phyloP scores from a whole-genome alignment of 1,139 yeast genomes.

The Hansenula lynferdii region DNA sequence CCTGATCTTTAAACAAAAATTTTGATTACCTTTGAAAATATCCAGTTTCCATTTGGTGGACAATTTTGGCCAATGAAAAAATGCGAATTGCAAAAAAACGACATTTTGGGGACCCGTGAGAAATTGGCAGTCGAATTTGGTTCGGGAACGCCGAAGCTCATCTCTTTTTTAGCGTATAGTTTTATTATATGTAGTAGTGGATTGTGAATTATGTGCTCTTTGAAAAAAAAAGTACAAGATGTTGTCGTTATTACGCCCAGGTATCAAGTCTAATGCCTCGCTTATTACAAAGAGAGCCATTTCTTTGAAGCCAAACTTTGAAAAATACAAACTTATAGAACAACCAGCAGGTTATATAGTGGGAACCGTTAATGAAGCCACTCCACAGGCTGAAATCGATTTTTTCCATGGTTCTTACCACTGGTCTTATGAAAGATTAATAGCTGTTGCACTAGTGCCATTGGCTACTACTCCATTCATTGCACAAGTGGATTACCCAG shows the following conservation, averaged over 20 bases:
- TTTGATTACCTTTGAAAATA: conserved; percentile 1
- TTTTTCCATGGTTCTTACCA: conserved; percentile 78
- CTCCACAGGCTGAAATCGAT: conserved; percentile 54
- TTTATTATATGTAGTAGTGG: too few relatives aligned
- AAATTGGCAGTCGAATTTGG: neutral
- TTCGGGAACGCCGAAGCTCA: neutral
- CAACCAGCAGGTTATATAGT: conserved; percentile 66
- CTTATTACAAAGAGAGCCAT: conserved; percentile 4
- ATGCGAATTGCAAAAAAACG: conserved; percentile 18
- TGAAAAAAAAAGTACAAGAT: neutral
- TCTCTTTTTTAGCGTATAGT: neutral
- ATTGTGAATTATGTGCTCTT: neutral
- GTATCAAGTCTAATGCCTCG: neutral
- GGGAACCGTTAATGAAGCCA: conserved; percentile 82
- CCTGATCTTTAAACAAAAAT: neutral
- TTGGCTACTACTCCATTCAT: conserved; percentile 68
- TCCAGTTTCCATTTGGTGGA: conserved; percentile 1
- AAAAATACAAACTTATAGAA: conserved; percentile 43
- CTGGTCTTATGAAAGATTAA: conserved; percentile 78
- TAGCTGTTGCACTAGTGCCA: conserved; percentile 71
- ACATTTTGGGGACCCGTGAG: neutral
- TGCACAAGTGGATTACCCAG: conserved; percentile 58
- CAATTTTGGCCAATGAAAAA: conserved; percentile 18
- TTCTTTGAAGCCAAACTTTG: conserved; percentile 38
- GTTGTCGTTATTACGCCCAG: neutral